These are phyloP conservation scores for Irpex sp. DNA, from an alignment of 1,284 basidiomycete genomes.

Conservation along the genomic window DNA sequence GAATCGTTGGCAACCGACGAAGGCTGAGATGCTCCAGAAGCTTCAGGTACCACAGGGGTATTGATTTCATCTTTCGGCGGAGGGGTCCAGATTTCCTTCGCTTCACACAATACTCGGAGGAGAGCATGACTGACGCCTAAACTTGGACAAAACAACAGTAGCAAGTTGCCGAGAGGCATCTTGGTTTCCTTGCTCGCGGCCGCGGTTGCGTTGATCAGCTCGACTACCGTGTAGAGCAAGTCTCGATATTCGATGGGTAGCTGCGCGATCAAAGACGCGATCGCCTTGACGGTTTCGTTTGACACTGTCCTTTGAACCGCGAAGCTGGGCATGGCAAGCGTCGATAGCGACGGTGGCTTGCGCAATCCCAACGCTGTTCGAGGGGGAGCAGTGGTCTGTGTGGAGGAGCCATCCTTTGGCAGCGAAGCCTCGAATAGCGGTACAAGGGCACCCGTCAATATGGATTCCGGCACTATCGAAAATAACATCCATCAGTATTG, in stretches of 20 bases:
- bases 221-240: constrained; percentile 66
- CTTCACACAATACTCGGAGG: constrained; percentile 70
- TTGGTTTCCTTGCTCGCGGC: constrained; percentile 64
- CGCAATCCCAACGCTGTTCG: constrained; percentile 38
- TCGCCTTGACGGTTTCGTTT: constrained; percentile 43
- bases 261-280: constrained; percentile 57
- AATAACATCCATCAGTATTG: neutral
- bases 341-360: constrained; percentile 75
- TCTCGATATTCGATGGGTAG: constrained; percentile 73
- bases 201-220: constrained; percentile 69
- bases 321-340: constrained; percentile 67
- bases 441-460: constrained; percentile 67
- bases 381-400: constrained; percentile 13
- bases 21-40: neutral
- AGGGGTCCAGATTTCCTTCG: constrained; percentile 56
- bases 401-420: constrained; percentile 45
- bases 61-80: neutral
- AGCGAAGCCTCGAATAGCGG: constrained; percentile 77
- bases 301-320: constrained; percentile 57
- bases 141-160: constrained; percentile 79
- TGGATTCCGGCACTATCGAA: constrained; percentile 71
- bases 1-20: neutral
- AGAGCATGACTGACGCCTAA: constrained; percentile 76
- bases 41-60: constrained; percentile 4
- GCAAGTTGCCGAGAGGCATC: constrained; percentile 81